These are phyloP conservation scores for Rubia yunnanensis DNA, from an alignment of 257 asterid species.

Conservation along the genomic window DNA sequence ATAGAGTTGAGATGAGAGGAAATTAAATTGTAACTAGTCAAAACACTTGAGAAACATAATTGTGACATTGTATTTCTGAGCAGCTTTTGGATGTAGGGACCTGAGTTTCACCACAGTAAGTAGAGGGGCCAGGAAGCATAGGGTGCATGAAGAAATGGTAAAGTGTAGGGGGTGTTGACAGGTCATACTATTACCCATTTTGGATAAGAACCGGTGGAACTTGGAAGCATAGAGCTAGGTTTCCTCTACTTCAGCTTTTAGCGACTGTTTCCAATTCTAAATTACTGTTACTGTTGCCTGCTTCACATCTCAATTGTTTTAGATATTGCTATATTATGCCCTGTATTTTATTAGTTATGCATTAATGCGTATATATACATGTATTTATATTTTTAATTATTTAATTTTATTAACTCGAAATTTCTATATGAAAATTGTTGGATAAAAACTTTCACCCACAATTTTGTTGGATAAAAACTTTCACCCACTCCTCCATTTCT, in stretches of 20 bases:
- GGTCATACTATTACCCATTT: slow-evolving; percentile 16
- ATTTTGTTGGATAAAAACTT: too few species aligned
- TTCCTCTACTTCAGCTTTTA: slow-evolving; percentile 5
- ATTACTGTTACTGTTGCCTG: not conserved
- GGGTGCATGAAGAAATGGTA: slow-evolving; percentile 11
- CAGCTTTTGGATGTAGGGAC: slow-evolving; percentile 15
- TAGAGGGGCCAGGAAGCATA: slow-evolving; percentile 10
- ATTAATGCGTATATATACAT: too few species aligned
- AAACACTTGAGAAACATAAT: too few species aligned
- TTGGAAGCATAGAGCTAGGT: not conserved
- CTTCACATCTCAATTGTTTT: slow-evolving; percentile 1
- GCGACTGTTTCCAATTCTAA: not conserved
- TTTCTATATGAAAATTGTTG: too few species aligned
- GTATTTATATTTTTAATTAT: too few species aligned
- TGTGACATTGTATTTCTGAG: not conserved
- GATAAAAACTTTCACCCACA: too few species aligned
- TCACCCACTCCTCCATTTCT: too few species aligned
- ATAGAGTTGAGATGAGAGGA: too few species aligned
- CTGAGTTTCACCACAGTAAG: not conserved
- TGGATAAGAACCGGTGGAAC: slow-evolving; percentile 9
- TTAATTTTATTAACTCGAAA: too few species aligned
- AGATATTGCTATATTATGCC: too few species aligned
- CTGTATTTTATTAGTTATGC: too few species aligned
- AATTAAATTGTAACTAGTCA: too few species aligned
- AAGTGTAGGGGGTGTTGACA: not conserved